Evolutionary conservation across 164 flowering plant genomes (phyloP), one percentile per base, ranked within the genome.

Genomic region (Houttuynia cordata): DNA sequence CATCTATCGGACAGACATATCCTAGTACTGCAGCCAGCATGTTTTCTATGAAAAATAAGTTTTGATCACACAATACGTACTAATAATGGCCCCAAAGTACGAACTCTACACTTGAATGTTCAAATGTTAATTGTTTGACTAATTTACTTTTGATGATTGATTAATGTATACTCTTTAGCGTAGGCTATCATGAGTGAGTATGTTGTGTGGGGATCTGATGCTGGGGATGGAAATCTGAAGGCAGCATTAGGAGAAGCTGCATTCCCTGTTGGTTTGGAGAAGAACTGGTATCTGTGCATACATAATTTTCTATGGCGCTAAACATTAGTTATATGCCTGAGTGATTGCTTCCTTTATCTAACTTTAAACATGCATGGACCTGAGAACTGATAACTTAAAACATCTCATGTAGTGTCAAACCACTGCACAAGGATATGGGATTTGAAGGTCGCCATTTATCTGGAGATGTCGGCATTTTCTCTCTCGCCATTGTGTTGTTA

Each of bases 141-240:
- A 13, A 42, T 63, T 23, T 14, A 22, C 19, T 56, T 18, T 40
- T 23, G 22, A 37, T 47, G 19, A 51, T 37, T 64, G 53, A 20
- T 63, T 21, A 14, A 12, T 64, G 12, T 41, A 51, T 61, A 3
- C 6, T n/a, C 39, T 65, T 62, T 23, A 10, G 20, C 8, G 17
- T 73, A 90, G 99, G 94, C 87, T 61, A 90, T 93, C 78, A 95
- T 93, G 59, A 93, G 99, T 61, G 99, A 93, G 70, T 93, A 93
- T 83, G 99, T 97, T 68, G 99, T 93, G 70, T 76, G 77, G 63
- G 88, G 87, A 49, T 73, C 75, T 3, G 96, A 90, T 76, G 97
- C 97, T 62, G 92, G 88, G 3, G 68, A 50, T 41, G 99, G 99
- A 73, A 86, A 80, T 67, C 77, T 93, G 51, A 67, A 84, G 47